Conservation (phyloP, 139 green algal species). For the Coelastrella sp. region DNA sequence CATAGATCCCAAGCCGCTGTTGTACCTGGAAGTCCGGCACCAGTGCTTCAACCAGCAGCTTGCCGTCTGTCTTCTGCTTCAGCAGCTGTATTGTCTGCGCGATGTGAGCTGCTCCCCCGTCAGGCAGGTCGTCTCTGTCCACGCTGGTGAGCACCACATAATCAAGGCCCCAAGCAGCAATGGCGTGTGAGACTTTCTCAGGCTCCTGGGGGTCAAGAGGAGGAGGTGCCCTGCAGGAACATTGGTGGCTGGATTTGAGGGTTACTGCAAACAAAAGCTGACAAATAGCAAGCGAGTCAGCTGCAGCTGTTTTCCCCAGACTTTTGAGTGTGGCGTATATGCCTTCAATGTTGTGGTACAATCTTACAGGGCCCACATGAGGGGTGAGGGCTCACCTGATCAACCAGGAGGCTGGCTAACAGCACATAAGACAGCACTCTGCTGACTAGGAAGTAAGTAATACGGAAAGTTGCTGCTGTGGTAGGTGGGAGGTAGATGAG, state of each 20-base stretch:
- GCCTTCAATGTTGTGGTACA: no score
- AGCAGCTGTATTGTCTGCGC: slow-evolving; percentile 80
- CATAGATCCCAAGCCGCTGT: background rate
- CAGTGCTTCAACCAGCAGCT: slow-evolving; percentile 95
- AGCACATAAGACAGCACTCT: no score
- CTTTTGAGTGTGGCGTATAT: no score
- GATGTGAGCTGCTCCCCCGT: slow-evolving; percentile 92
- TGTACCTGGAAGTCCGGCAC: slow-evolving; percentile 93
- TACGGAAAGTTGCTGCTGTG: no score
- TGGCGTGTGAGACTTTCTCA: slow-evolving; percentile 90
- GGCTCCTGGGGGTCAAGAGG: slow-evolving; percentile 94
- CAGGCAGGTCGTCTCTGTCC: slow-evolving; percentile 96
- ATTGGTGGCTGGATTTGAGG: background rate
- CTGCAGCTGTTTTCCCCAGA: no score
- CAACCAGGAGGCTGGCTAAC: no score
- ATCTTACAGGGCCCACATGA: no score
- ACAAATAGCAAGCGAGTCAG: no score
- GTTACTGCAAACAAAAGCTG: no score
- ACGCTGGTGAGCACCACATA: slow-evolving; percentile 99
- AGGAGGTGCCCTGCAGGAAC: slow-evolving; percentile 83
- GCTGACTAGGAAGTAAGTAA: no score
- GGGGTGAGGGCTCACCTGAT: no score
- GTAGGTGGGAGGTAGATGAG: no score
- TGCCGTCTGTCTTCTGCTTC: slow-evolving; percentile 56
- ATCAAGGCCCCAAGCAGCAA: slow-evolving; percentile 95